Evolutionary conservation across 23 red algal species (phyloP), one percentile per base, ranked within the genome.

Genomic region (Gracilaria caudata): DNA sequence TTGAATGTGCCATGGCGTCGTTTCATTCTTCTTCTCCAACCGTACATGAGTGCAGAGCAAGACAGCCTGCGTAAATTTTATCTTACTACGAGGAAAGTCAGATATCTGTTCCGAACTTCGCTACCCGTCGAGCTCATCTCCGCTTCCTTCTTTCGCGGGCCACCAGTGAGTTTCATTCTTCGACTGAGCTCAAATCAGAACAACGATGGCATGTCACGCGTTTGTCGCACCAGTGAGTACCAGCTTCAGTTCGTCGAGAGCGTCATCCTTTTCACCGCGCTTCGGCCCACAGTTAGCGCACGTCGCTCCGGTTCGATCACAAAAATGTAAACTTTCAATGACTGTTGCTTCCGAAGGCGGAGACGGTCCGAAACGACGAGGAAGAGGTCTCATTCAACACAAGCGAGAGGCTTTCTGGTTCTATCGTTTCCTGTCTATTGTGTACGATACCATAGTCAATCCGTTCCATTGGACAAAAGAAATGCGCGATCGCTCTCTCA

Each of bases 331-430:
- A 24, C 37, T 75, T 29, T 75, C 70, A 75, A 89, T 89, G 84
- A 79, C 84, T 54, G 84, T 55, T 41, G 68, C 72, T 0, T 64
- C 71, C 13, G 29, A 51, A 40, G 59, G 41, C 12, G 54, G 65
- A 16, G 83, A 87, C 10, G 65, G 51, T 43, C 73, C 88, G 23
- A 68, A 75, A 53, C 95, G 95, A 38, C 32, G 74, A 20, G 57
- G 80, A 21, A 83, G 90, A 28, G 96, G 96, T 19, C 88, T 98
- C 9, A 98, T 98, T 64, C 96, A 98, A 43, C 96, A 98, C 78
- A 98, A 98, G 74, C 92, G 93, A 51, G 96, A 98, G 75, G 96
- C 96, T 9, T 98, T 94, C 54, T 98, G 96, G 96, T 98, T 98
- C 56, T 98, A 98, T 87, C 96, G 96, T 37, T 98, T 94, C 57